phyloP scores from a whole-genome alignment of 1,139 yeast species.

The Hansenula lynferdii region DNA sequence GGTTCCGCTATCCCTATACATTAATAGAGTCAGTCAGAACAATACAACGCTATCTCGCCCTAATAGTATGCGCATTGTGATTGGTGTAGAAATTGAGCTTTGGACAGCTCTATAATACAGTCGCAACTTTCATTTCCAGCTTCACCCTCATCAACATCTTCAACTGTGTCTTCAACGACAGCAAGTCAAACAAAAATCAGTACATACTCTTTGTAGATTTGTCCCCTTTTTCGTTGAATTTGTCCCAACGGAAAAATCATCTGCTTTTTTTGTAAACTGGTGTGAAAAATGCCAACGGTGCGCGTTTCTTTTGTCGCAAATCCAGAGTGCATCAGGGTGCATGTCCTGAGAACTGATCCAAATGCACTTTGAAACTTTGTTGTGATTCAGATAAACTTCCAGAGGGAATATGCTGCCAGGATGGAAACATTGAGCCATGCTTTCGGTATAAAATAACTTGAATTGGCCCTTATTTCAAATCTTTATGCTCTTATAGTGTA shows the following conservation, averaged over 20 bases:
- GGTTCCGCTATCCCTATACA: too few species aligned
- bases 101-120: too few species aligned
- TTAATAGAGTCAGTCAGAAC: too few species aligned
- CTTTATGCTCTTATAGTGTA: neutral
- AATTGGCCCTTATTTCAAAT: neutral
- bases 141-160: too few species aligned
- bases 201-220: neutral
- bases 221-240: neutral
- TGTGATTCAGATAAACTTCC: slow-evolving; percentile 3
- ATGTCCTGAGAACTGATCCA: neutral
- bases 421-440: neutral
- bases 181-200: too few species aligned
- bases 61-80: too few species aligned
- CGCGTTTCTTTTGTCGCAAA: neutral
- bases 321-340: neutral
- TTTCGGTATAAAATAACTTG: neutral
- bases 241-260: slow-evolving; percentile 2
- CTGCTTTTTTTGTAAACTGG: neutral
- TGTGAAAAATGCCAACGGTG: neutral
- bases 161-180: too few species aligned
- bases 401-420: neutral
- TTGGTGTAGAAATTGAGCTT: too few species aligned
- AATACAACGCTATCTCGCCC: too few species aligned
- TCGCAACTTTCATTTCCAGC: too few species aligned
- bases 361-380: neutral